phyloP scores from a whole-genome alignment of 2,329 filamentous ascomycete genomes.

The Dichotomopilus funicola region DNA sequence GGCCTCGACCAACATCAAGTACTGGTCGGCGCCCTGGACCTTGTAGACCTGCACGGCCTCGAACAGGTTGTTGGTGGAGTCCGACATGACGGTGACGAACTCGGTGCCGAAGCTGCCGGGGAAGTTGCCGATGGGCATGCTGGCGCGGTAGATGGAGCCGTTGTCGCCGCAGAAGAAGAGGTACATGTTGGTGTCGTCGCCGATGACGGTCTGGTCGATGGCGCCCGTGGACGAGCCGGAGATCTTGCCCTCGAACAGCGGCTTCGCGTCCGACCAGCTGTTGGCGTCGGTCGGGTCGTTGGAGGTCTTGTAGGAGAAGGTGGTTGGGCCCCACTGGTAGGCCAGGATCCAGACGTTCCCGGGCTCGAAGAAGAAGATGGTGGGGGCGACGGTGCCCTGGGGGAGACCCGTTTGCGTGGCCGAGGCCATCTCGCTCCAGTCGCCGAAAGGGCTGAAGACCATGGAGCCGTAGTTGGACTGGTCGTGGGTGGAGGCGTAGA shows the following conservation, averaged over 20 bases:
- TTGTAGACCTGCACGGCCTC: constrained; percentile 63
- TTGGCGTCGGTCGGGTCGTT: constrained; percentile 50
- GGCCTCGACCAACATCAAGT: constrained; percentile 63
- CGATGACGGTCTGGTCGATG: constrained; percentile 60
- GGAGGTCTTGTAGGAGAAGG: constrained; percentile 56
- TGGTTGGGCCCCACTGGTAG: constrained; percentile 56
- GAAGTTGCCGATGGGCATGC: constrained; percentile 57
- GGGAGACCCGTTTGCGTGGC: constrained; percentile 48
- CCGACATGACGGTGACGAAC: constrained; percentile 45
- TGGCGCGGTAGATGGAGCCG: constrained; percentile 57
- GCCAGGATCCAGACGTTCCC: constrained; percentile 58
- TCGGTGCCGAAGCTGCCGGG: constrained; percentile 51
- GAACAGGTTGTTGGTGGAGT: constrained; percentile 52
- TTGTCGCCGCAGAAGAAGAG: constrained; percentile 64
- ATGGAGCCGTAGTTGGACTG: constrained; percentile 49
- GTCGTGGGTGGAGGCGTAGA: constrained; percentile 50
- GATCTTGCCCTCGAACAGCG: constrained; percentile 53
- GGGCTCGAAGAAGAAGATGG: constrained; percentile 56
- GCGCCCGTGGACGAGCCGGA: constrained; percentile 43
- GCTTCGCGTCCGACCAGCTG: constrained; percentile 47
- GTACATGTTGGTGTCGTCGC: constrained; percentile 55
- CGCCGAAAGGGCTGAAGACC: constrained; percentile 48
- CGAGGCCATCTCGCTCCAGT: constrained; percentile 46
- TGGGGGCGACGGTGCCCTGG: constrained; percentile 47
- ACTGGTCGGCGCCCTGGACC: constrained; percentile 45